Conservation (phyloP, 768 basidiomycete species). For the Tylopilus vinaceipallidus region DNA sequence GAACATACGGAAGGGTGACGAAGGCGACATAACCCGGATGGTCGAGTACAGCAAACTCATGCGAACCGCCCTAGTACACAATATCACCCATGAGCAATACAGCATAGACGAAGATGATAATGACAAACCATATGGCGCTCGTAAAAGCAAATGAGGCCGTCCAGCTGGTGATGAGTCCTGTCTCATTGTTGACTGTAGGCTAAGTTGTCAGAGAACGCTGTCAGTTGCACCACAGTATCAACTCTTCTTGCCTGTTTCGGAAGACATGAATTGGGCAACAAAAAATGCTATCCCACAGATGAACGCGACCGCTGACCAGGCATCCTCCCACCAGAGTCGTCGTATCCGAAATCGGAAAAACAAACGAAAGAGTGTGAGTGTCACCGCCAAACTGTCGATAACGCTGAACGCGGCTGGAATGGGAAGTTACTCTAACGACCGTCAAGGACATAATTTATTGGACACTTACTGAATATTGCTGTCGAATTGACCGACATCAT, state of each 20-base stretch:
- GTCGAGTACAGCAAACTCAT: neutral
- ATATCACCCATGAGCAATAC: neutral
- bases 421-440: neutral
- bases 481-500: neutral
- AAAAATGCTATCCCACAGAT: neutral
- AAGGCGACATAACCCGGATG: neutral
- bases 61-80: neutral
- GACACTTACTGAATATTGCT: neutral
- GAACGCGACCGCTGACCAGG: conserved; percentile 13
- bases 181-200: neutral
- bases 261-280: neutral
- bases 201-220: neutral
- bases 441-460: neutral
- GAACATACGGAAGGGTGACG: neutral
- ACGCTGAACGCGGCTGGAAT: conserved; percentile 4
- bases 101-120: neutral
- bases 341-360: conserved; percentile 13
- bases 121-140: neutral
- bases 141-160: neutral
- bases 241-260: neutral
- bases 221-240: neutral
- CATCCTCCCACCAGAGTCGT: conserved; percentile 27
- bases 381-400: conserved; percentile 1
- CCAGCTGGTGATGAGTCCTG: neutral
- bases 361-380: conserved; percentile 15